A percentile compares a stretch with the other conserved stretches of the same genome.
These are phyloP conservation scores for Xerophyta viscosa DNA, from an alignment of 106 monocot species.

Conservation along the genomic window DNA sequence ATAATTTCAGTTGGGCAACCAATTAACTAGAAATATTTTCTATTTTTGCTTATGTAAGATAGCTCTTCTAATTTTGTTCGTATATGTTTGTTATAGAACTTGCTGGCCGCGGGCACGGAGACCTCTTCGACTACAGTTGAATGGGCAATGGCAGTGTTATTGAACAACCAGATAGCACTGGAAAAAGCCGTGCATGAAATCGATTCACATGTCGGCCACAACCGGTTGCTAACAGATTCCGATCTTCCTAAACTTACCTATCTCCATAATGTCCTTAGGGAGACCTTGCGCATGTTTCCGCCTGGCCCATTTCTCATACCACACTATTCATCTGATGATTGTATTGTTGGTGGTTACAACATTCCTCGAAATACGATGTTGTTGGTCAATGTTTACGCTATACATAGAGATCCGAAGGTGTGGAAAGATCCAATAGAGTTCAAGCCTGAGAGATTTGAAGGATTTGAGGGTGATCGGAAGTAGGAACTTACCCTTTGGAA, in stretches of 20 bases:
- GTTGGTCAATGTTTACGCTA: slow-evolving; percentile 16
- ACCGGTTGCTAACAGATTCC: neutral
- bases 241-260: neutral
- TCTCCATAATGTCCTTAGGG: neutral
- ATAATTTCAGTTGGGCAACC: too few relatives aligned
- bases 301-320: slow-evolving; percentile 15
- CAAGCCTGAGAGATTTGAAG: slow-evolving; percentile 7
- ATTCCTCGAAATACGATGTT: slow-evolving; percentile 28
- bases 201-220: neutral
- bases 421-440: slow-evolving; percentile 22
- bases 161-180: neutral
- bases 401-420: slow-evolving; percentile 20
- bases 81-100: neutral
- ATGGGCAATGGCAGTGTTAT: slow-evolving; percentile 19
- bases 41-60: too few relatives aligned
- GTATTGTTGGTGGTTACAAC: slow-evolving; percentile 12
- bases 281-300: slow-evolving; percentile 11
- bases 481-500: slow-evolving; percentile 40
- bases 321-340: slow-evolving; percentile 18
- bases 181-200: neutral
- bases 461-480: neutral
- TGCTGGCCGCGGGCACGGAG: slow-evolving; percentile 14
- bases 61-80: too few relatives aligned
- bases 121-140: slow-evolving; percentile 14
- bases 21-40: too few relatives aligned